Base-by-base conservation (phyloP, 2,329 filamentous ascomycete genomes). In the Curvularia hawaiiensis region DNA sequence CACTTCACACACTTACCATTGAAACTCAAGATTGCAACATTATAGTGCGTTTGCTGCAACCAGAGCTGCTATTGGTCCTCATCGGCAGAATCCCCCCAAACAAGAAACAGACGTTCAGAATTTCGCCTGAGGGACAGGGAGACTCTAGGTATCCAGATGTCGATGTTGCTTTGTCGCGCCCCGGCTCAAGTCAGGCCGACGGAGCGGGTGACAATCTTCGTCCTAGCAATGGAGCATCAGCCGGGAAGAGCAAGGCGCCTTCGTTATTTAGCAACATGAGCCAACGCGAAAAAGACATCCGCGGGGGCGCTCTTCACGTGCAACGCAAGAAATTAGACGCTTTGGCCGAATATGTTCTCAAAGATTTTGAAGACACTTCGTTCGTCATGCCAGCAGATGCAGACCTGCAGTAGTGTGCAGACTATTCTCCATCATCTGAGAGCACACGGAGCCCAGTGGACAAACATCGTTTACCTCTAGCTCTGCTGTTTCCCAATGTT, bases 271-370 rank as follows among this genome's bases (percentile, higher is more conserved):
- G 74, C 65, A 67, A 74, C 31, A 72, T 77, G 68, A 75, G 74
- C 58, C 65, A 72, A 49, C 62, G 67, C n/a, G 72, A 78, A 39
- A 70, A 69, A 43, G 72, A 78, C 56, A 60, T 78, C 56, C 68
- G 69, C 39, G 61, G 71, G 10, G 78, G 79, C 20, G 74, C 77
- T 2, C 70, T 83, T n/a, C 78, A 79, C 38, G 73, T 82, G 22
- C 81, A 83, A 57, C 75, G 80, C 12, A 79, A 77, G 66, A 81
- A 81, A 67, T 59, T 82, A 24, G 80, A 82, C 51, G 77, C 77
- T 4, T 71, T 82, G 67, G 76, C 79, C 1, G 72, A 75, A 26
- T 79, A 77, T 39, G 76, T 82, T 10, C 65, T 77, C 43, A 63
- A 64, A 11, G 79, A 82, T 43, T 80, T 83, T 50, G 72, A 79